phyloP scores from a whole-genome alignment of 768 basidiomycete species.

The Guyanaporus albipodus region DNA sequence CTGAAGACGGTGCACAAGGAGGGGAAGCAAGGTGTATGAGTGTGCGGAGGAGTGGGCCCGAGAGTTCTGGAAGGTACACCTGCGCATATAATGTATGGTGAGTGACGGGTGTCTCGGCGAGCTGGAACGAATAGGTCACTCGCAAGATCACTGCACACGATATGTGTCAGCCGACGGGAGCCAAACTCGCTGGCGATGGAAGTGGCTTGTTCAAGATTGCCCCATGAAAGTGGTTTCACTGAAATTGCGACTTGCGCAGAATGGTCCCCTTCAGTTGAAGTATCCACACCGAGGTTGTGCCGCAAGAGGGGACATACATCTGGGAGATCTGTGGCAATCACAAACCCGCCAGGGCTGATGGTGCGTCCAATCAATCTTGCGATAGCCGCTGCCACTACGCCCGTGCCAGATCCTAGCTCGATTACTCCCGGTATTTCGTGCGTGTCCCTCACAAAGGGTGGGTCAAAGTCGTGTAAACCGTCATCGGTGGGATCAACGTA shows the following conservation, averaged over 20 bases:
- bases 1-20: constrained; percentile 29
- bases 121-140: constrained; percentile 25
- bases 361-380: constrained; percentile 39
- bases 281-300: constrained; percentile 31
- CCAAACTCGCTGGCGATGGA: constrained; percentile 39
- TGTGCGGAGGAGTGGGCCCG: constrained; percentile 71
- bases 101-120: not conserved
- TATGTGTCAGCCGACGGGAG: constrained; percentile 45
- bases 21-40: constrained; percentile 68
- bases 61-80: constrained; percentile 84
- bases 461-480: constrained; percentile 47
- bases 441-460: constrained; percentile 38
- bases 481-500: constrained; percentile 45
- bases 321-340: constrained; percentile 70
- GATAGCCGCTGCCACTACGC: constrained; percentile 51
- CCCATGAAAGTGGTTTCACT: constrained; percentile 71
- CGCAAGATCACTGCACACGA: constrained; percentile 84
- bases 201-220: constrained; percentile 42
- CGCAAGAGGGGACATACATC: constrained; percentile 59
- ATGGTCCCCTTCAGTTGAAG: constrained; percentile 15
- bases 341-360: constrained; percentile 14
- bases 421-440: constrained; percentile 38
- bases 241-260: constrained; percentile 1
- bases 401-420: constrained; percentile 80
- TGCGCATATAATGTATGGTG: constrained; percentile 27